Conservation (phyloP, 2,329 filamentous ascomycete genomes). For the Tolypocladium sp. region DNA sequence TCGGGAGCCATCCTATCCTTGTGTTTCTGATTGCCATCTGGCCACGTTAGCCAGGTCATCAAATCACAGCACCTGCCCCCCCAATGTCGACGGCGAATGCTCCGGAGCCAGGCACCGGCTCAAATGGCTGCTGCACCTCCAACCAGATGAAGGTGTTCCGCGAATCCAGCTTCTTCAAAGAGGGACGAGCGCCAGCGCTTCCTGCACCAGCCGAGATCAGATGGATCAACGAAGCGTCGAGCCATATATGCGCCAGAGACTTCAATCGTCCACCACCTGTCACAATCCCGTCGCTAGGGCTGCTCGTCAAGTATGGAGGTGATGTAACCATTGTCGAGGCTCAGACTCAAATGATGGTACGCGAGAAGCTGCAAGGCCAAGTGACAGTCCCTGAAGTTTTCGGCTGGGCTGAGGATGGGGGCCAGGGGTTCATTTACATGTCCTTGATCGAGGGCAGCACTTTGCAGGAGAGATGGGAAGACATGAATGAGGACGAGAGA, state of each 20-base stretch:
- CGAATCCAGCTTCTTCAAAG: conserved; percentile 11
- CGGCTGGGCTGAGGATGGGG: conserved; percentile 9
- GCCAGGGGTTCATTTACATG: conserved; percentile 17
- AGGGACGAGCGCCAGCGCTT: conserved; percentile 12
- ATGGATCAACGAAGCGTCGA: conserved; percentile 14
- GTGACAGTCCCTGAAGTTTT: conserved; percentile 25
- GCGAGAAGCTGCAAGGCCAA: conserved; percentile 12
- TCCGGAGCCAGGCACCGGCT: not conserved
- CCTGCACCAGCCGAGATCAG: conserved; percentile 19
- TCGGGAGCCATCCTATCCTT: too few relatives aligned
- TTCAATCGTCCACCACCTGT: conserved; percentile 20
- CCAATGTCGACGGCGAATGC: not conserved
- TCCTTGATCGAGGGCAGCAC: conserved; percentile 11
- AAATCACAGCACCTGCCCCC: not conserved
- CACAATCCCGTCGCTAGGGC: conserved; percentile 18
- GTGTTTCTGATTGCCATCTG: too few relatives aligned
- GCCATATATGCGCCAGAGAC: conserved; percentile 3
- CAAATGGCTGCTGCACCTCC: not conserved
- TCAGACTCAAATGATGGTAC: conserved; percentile 16
- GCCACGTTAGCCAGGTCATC: too few relatives aligned
- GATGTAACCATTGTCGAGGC: conserved; percentile 18
- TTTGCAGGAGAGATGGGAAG: conserved; percentile 10
- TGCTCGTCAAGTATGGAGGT: conserved; percentile 25
- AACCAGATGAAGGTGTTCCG: not conserved
- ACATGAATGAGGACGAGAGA: conserved; percentile 10